Evolutionary conservation across 768 basidiomycete species (phyloP), one percentile per base, ranked within the genome.

Genomic region (Russula sp.): DNA sequence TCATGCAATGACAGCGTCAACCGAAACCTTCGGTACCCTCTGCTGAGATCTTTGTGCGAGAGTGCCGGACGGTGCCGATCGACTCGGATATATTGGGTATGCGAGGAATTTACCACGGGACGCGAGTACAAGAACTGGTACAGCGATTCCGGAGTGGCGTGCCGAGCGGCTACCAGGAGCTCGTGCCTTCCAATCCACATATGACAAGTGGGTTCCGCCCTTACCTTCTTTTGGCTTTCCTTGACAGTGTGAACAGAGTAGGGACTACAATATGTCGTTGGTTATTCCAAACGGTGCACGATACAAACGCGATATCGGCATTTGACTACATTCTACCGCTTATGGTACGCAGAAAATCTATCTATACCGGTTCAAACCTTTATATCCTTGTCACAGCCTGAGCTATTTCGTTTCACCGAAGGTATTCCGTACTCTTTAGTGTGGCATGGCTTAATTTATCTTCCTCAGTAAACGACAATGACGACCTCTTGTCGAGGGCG

Each of bases 241-340:
- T 34, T 59, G 54, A 48, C 53, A n/a, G 32, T 46, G 36, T 59
- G 40, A 20, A 34, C 71, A 87, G 87, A 70, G 83, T 86, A 71
- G 84, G 83, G 14, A 78, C 87, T 34, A 81, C 84, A 0, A 79
- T 89, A 40, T 90, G 88, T 78, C 87, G 85, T 70, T 93, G 90
- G 88, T 76, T 93, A 30, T 88, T 85, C 73, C 83, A 86, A 69
- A 81, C 84, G 9, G 72, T 94, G 20, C 87, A 90, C 68, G 89
- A 92, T 69, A 81, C 87, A 1, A 85, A 92, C 68, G 91, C 92
- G 8, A 81, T 85, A 40, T 83, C 87, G 4, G 80, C 83, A 0
- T 94, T 90, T 74, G 89, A 92, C 69, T 92, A 91, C 67, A 86
- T 93, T 62, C 78, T 94, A 3, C 90, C 89, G 14, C 77, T 93